Conservation (phyloP, 805 yeast genomes). For the Saturnispora mendoncae region DNA sequence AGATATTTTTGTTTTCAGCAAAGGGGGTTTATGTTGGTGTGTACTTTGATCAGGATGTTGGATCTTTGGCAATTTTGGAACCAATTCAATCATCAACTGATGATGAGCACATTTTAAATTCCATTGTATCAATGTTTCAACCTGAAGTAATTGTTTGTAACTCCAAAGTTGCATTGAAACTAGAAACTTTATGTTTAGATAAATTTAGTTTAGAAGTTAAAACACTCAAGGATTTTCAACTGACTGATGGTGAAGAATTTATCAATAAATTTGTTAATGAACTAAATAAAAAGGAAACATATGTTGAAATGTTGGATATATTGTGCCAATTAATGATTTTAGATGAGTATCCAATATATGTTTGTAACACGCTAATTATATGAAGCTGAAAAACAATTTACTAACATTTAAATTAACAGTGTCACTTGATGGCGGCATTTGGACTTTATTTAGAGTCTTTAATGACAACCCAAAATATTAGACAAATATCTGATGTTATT, state of each 20-base stretch:
- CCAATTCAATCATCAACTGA: slow-evolving; percentile 3
- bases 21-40: neutral
- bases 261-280: slow-evolving; percentile 7
- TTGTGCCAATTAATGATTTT: slow-evolving; percentile 5
- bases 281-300: neutral
- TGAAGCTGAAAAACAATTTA: no score
- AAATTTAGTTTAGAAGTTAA: slow-evolving; percentile 11
- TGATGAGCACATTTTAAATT: neutral
- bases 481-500: slow-evolving; percentile 7
- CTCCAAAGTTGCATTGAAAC: slow-evolving; percentile 4
- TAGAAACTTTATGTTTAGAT: neutral
- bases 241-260: slow-evolving; percentile 10
- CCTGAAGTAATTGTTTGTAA: slow-evolving; percentile 12
- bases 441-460: slow-evolving; percentile 10
- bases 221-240: slow-evolving; percentile 13
- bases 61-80: slow-evolving; percentile 10
- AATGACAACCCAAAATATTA: neutral
- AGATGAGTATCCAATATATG: slow-evolving; percentile 9
- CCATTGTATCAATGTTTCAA: neutral
- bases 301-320: neutral
- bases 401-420: slow-evolving; percentile 5
- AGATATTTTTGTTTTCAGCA: neutral
- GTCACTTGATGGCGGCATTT: slow-evolving; percentile 8
- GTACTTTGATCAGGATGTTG: slow-evolving; percentile 1
- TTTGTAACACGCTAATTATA: neutral